Conservation (phyloP, 2,329 filamentous ascomycete species). For the Clarireedia paspali region DNA sequence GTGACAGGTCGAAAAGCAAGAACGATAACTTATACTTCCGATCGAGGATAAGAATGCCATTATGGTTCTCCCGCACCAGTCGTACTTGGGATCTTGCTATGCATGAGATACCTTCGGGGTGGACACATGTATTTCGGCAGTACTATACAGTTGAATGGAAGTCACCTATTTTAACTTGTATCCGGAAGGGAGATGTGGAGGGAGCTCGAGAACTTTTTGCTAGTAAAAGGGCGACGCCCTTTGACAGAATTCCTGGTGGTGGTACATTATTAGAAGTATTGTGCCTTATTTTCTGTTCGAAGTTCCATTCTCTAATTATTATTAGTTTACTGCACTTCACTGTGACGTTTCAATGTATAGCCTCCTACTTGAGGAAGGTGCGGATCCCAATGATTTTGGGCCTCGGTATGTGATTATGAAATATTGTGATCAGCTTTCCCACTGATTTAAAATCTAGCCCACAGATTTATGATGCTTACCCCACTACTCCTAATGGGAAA, state of each 20-base stretch:
- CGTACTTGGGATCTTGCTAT: neutral
- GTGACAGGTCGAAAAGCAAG: neutral
- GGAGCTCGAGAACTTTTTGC: neutral
- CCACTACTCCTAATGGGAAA: no score
- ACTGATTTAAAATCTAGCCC: no score
- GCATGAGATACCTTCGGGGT: neutral
- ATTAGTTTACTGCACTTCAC: neutral
- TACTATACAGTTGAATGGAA: neutral
- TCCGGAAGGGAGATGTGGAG: neutral
- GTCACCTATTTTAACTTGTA: neutral
- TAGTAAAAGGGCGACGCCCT: neutral
- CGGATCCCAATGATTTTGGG: neutral
- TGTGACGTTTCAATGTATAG: neutral
- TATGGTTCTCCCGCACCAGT: neutral
- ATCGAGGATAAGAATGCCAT: neutral
- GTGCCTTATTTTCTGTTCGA: neutral
- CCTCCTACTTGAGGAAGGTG: neutral
- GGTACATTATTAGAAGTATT: neutral
- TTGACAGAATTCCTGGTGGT: fast-evolving
- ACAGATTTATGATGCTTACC: no score
- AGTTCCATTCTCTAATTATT: neutral
- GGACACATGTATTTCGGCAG: neutral
- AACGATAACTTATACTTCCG: neutral
- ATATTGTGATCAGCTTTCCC: no score
- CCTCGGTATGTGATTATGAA: no score